Conservation (phyloP, 177 flowering plant species). For the Telopea speciosissima region DNA sequence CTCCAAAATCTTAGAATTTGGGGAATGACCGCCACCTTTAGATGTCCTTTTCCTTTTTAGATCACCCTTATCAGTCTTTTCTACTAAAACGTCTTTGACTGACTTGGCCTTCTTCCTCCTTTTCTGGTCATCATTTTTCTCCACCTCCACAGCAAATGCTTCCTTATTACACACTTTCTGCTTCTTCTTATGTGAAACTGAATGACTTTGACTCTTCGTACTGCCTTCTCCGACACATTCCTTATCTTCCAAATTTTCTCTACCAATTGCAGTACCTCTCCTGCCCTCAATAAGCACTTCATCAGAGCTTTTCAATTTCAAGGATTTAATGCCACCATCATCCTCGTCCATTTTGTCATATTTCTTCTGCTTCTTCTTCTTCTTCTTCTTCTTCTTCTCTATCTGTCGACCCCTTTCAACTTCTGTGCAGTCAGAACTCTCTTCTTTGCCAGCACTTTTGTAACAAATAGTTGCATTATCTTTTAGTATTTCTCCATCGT, state of each 20-base stretch:
- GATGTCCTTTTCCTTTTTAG: neutral
- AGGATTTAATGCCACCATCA: neutral
- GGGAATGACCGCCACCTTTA: neutral
- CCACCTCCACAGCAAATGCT: neutral
- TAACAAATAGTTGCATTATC: neutral
- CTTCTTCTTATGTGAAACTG: constrained; percentile 1
- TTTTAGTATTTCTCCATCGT: neutral
- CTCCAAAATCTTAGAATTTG: constrained; percentile 10
- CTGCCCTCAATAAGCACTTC: neutral
- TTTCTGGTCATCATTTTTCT: neutral
- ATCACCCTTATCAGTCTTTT: neutral
- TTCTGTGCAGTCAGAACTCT: neutral
- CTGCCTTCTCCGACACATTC: neutral
- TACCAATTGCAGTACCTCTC: neutral
- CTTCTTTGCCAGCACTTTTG: constrained; percentile 3
- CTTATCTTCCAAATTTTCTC: neutral
- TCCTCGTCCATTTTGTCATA: neutral
- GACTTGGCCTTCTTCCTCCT: constrained; percentile 11
- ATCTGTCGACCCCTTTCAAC: neutral
- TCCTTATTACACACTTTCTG: neutral
- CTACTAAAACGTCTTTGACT: neutral
- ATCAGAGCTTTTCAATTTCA: neutral
- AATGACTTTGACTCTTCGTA: neutral
- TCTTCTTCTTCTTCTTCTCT: neutral
- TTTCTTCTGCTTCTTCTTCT: constrained; percentile 6